Percentiles rank a stretch among this genome's conserved stretches.
These are phyloP conservation scores for Sporothrix brunneoviolacea DNA, from an alignment of 2,329 filamentous ascomycete species.

Conservation along the genomic window DNA sequence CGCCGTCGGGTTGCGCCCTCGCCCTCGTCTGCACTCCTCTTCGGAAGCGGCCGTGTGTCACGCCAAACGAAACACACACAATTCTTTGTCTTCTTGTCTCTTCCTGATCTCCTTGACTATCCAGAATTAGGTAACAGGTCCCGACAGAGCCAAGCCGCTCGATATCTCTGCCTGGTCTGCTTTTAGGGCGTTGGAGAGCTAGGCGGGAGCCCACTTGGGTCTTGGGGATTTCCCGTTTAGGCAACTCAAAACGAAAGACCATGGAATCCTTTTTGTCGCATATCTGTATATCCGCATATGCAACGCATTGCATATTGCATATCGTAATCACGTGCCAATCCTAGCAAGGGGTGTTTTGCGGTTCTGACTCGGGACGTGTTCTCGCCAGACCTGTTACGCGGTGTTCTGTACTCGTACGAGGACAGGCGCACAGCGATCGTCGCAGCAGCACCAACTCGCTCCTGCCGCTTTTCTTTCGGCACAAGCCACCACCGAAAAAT, in stretches of 20 bases:
- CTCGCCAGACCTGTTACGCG: slow-evolving; percentile 6
- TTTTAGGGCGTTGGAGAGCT: no score
- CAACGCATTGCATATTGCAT: background rate
- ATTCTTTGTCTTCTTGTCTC: background rate
- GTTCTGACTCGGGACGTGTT: slow-evolving; percentile 5
- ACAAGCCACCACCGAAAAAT: background rate
- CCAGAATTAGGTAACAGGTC: no score
- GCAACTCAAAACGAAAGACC: background rate
- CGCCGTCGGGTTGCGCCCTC: no score
- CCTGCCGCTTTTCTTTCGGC: background rate
- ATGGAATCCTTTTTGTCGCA: background rate
- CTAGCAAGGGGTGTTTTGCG: background rate
- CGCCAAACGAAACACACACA: no score
- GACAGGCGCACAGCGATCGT: background rate
- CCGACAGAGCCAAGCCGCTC: no score
- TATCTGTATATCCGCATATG: background rate
- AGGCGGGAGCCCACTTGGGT: no score
- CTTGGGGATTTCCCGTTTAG: background rate
- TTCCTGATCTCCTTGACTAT: no score
- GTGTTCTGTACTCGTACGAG: slow-evolving; percentile 4
- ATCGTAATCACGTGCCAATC: no score
- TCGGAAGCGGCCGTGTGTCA: no score
- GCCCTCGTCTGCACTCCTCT: no score
- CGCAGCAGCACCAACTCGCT: no score
- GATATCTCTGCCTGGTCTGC: no score